Conservation (phyloP, 345 rosid genomes). For the Lepidium sativum region DNA sequence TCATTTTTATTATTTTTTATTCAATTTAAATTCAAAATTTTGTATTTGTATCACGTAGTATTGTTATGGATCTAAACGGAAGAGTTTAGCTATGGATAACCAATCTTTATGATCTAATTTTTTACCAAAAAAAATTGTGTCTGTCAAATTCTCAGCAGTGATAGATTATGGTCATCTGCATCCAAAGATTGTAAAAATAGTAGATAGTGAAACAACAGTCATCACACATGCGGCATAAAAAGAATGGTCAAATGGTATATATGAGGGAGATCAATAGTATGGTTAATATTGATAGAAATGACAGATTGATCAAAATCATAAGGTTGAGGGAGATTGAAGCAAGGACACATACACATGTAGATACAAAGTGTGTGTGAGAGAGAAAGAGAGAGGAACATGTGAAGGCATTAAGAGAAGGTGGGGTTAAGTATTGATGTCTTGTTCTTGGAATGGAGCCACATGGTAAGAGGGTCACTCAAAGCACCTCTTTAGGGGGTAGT, state of each 20-base stretch:
- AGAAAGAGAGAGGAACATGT: constrained; percentile 20
- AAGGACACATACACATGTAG: constrained; percentile 15
- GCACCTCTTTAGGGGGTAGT: constrained; percentile 25
- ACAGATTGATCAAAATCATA: constrained; percentile 9
- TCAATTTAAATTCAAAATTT: too few species aligned
- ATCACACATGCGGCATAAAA: background rate
- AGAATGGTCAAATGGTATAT: background rate
- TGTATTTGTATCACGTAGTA: too few species aligned
- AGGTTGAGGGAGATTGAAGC: background rate
- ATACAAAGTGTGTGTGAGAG: background rate
- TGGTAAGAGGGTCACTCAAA: constrained; percentile 28
- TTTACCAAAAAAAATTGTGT: too few species aligned
- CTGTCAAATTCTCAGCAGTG: background rate
- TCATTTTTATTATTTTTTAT: too few species aligned
- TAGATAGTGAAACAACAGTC: background rate
- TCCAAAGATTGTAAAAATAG: background rate
- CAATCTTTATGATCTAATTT: too few species aligned
- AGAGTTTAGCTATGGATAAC: too few species aligned
- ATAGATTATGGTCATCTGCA: background rate
- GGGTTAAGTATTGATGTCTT: constrained; percentile 32
- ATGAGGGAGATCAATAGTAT: background rate
- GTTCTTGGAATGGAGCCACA: constrained; percentile 32
- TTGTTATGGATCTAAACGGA: too few species aligned
- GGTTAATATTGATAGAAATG: constrained; percentile 1
- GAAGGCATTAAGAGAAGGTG: constrained; percentile 30